Percentiles rank a stretch among this genome's conserved stretches.
Conservation (phyloP, 2,329 filamentous ascomycete genomes). For the Hypoxylon sp. region DNA sequence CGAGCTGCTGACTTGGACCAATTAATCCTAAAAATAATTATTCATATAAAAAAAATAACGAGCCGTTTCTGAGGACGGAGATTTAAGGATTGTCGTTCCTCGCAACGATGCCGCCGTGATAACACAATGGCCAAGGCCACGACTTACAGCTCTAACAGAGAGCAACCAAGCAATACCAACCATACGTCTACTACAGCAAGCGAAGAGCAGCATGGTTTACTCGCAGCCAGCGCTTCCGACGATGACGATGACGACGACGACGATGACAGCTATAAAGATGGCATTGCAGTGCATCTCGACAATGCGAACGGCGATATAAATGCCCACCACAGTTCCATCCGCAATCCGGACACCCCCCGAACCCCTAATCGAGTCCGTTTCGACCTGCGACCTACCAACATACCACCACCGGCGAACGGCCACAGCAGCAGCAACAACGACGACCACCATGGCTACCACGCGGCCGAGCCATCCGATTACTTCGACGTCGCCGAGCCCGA, state of each 20-base stretch:
- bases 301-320: conserved; percentile 26
- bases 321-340: conserved; percentile 26
- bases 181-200: conserved; percentile 40
- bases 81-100: conserved; percentile 10
- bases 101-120: conserved; percentile 52
- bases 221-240: conserved; percentile 41
- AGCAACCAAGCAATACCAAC: conserved; percentile 36
- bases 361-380: conserved; percentile 75
- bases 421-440: too few relatives aligned
- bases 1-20: conserved; percentile 13
- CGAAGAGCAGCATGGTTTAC: conserved; percentile 52
- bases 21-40: too few relatives aligned
- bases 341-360: conserved; percentile 53
- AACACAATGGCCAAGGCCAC: conserved; percentile 55
- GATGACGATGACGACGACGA: conserved; percentile 40
- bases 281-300: conserved; percentile 41
- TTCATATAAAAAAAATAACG: too few relatives aligned
- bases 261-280: conserved; percentile 37
- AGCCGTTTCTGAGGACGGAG: conserved; percentile 25
- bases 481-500: conserved; percentile 47
- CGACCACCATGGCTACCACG: too few relatives aligned
- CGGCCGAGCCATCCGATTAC: conserved; percentile 38
- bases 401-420: conserved; percentile 44
- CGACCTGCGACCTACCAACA: conserved; percentile 52
- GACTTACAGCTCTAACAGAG: conserved; percentile 41